phyloP scores from a whole-genome alignment of 371 early-diverging fungal genomes.

The Dentiscutata heterogama region DNA sequence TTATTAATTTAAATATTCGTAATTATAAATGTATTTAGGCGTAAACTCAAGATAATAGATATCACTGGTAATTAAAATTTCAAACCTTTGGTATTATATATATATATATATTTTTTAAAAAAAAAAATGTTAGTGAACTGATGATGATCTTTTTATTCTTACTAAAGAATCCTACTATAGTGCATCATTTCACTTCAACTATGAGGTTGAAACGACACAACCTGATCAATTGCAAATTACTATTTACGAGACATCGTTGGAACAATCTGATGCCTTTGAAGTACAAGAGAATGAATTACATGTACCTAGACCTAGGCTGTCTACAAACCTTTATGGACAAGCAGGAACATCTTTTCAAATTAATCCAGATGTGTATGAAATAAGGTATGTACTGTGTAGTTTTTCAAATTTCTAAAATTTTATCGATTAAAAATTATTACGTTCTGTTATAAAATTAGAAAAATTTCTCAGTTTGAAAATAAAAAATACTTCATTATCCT shows the following conservation, averaged over 20 bases:
- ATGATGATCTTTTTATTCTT: no score
- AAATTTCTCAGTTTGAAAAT: conserved; percentile 38
- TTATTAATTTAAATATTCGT: no score
- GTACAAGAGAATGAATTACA: neutral
- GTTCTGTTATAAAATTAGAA: neutral
- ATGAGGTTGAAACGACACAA: neutral
- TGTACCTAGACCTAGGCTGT: neutral
- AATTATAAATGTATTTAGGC: no score
- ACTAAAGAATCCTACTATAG: no score
- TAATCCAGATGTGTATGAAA: conserved; percentile 31
- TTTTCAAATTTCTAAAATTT: no score
- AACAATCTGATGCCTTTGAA: neutral
- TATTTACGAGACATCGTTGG: conserved; percentile 6
- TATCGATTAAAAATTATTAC: no score
- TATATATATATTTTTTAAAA: no score
- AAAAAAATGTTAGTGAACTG: no score
- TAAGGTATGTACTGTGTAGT: conserved; percentile 32
- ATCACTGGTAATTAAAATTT: no score
- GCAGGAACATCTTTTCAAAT: neutral
- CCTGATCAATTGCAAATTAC: conserved; percentile 20
- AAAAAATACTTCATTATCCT: conserved; percentile 27
- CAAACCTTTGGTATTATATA: no score
- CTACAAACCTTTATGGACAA: no score
- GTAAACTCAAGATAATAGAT: no score
- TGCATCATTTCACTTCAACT: neutral